A percentile compares a stretch with the other conserved stretches of the same genome.
phyloP scores from a whole-genome alignment of 345 rosid genomes.

The Adansonia digitata region DNA sequence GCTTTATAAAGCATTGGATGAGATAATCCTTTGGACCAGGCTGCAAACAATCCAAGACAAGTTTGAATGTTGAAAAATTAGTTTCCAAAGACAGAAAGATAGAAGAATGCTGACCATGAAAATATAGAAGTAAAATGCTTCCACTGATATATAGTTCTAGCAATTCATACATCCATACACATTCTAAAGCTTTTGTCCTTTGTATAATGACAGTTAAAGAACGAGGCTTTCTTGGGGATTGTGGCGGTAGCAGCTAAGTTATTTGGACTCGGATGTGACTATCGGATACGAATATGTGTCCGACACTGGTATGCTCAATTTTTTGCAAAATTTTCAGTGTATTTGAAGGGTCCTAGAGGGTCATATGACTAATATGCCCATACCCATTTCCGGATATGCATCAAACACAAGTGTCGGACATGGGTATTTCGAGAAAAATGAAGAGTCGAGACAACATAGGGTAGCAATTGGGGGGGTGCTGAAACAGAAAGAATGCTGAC shows the following conservation, averaged over 20 bases:
- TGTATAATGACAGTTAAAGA: background rate
- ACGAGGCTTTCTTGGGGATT: background rate
- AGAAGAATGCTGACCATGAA: background rate
- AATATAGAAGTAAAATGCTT: constrained; percentile 2
- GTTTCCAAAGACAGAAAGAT: constrained; percentile 1
- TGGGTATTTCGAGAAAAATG: too few relatives aligned
- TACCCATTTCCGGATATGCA: too few relatives aligned
- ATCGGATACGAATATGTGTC: too few relatives aligned
- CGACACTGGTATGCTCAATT: too few relatives aligned
- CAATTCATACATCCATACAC: background rate
- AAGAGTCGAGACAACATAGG: too few relatives aligned
- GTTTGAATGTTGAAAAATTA: background rate
- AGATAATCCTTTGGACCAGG: constrained; percentile 64
- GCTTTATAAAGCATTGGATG: constrained; percentile 60
- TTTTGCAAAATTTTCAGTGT: too few relatives aligned
- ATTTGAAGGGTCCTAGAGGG: too few relatives aligned
- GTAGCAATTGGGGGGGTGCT: too few relatives aligned
- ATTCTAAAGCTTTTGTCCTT: background rate
- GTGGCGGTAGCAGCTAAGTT: background rate
- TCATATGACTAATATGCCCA: too few relatives aligned
- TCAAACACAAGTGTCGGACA: too few relatives aligned
- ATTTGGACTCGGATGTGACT: too few relatives aligned
- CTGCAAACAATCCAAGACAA: constrained; percentile 31
- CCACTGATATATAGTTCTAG: background rate
- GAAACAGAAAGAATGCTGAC: background rate